Conservation (phyloP, 495 filamentous ascomycete species). For the Tuber calosporum region DNA sequence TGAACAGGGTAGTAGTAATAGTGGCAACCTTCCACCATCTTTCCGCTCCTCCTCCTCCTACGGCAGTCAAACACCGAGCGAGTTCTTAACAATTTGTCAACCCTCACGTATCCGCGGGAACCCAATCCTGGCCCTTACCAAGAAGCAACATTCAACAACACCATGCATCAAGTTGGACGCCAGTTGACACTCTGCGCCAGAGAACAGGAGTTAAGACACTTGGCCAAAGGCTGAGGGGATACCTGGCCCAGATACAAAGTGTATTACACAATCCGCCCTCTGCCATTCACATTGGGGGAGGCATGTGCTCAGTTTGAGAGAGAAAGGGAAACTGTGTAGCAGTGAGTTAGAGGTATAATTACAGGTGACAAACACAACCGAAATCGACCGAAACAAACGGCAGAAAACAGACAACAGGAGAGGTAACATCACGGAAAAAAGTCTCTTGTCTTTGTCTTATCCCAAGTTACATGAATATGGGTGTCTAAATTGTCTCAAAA, state of each 20-base stretch:
- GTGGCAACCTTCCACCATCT: background rate
- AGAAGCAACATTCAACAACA: background rate
- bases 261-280: background rate
- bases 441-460: background rate
- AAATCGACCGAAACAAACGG: background rate
- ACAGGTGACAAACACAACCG: background rate
- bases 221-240: background rate
- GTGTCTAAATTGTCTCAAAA: background rate
- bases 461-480: background rate
- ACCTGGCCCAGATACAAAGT: background rate
- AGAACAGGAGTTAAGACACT: background rate
- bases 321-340: background rate
- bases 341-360: background rate
- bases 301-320: background rate
- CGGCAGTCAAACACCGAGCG: background rate
- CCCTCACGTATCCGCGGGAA: background rate
- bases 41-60: background rate
- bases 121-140: background rate
- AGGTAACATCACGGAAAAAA: background rate
- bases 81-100: background rate
- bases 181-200: background rate
- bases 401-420: background rate
- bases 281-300: background rate
- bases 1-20: background rate
- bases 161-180: too few species aligned